Percentiles rank a stretch among this genome's conserved stretches.
Evolutionary conservation across 441 rosid species (phyloP).

Genomic region (Geranium incanum): DNA sequence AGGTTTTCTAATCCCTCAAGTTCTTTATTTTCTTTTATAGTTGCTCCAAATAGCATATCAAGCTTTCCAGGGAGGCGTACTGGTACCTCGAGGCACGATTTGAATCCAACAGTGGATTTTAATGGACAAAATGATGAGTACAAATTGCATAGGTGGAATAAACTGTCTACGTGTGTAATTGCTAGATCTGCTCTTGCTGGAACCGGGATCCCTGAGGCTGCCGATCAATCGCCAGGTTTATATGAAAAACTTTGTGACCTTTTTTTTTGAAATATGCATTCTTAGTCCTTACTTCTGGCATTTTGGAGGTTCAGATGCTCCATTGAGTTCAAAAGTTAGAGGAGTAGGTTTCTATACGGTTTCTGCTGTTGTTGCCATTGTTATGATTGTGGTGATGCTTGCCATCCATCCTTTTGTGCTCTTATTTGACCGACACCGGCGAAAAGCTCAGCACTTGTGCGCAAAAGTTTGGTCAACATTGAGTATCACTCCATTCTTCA

Average conservation of each 20-base stretch:
- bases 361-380: conserved; percentile 49
- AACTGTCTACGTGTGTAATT: conserved; percentile 27
- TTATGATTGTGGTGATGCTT: conserved; percentile 59
- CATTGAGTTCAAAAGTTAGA: conserved; percentile 52
- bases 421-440: conserved; percentile 54
- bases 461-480: conserved; percentile 74
- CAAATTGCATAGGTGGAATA: conserved; percentile 27
- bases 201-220: conserved; percentile 42
- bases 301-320: conserved; percentile 50
- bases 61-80: conserved; percentile 29
- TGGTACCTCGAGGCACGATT: conserved; percentile 24
- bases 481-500: conserved; percentile 49
- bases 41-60: conserved; percentile 28
- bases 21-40: conserved; percentile 29
- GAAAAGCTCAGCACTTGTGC: conserved; percentile 63
- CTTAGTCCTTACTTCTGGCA: conserved; percentile 20
- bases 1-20: conserved; percentile 12
- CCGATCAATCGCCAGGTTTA: conserved; percentile 51
- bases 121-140: conserved; percentile 21
- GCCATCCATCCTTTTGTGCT: conserved; percentile 73
- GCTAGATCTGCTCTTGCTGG: conserved; percentile 63
- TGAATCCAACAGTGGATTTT: conserved; percentile 25
- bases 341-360: conserved; percentile 67
- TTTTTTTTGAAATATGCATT: not conserved
- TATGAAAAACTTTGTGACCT: conserved; percentile 16